phyloP scores from a whole-genome alignment of 768 basidiomycete genomes.

The Lactarius hengduanensis region DNA sequence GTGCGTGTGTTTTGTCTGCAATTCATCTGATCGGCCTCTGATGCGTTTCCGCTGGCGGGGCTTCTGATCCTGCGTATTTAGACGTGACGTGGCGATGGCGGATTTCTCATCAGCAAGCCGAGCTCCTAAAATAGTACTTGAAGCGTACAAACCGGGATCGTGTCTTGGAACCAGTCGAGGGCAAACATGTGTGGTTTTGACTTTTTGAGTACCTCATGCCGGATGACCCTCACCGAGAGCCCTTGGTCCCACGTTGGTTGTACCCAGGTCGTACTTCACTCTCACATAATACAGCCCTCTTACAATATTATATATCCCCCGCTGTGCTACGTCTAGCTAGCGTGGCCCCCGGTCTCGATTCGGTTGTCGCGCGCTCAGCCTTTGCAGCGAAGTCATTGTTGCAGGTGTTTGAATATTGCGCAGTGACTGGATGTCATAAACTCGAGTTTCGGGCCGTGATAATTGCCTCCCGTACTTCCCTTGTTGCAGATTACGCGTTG shows the following conservation, averaged over 20 bases:
- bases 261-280: background rate
- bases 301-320: too few relatives aligned
- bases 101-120: background rate
- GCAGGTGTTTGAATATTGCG: too few relatives aligned
- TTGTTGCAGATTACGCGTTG: too few relatives aligned
- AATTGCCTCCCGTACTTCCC: too few relatives aligned
- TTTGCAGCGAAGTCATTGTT: too few relatives aligned
- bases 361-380: too few relatives aligned
- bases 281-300: background rate
- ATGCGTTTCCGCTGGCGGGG: too few relatives aligned
- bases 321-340: too few relatives aligned
- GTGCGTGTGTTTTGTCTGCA: slow-evolving; percentile 42
- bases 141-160: background rate
- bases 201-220: background rate
- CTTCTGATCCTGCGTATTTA: background rate
- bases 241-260: background rate
- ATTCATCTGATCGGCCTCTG: background rate
- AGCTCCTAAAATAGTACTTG: background rate
- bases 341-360: too few relatives aligned
- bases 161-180: slow-evolving; percentile 58
- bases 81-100: background rate
- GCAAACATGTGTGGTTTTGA: slow-evolving; percentile 69
- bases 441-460: too few relatives aligned
- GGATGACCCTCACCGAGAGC: background rate
- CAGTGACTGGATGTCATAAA: too few relatives aligned